phyloP scores from a whole-genome alignment of 345 rosid genomes.

The Mangifera indica region DNA sequence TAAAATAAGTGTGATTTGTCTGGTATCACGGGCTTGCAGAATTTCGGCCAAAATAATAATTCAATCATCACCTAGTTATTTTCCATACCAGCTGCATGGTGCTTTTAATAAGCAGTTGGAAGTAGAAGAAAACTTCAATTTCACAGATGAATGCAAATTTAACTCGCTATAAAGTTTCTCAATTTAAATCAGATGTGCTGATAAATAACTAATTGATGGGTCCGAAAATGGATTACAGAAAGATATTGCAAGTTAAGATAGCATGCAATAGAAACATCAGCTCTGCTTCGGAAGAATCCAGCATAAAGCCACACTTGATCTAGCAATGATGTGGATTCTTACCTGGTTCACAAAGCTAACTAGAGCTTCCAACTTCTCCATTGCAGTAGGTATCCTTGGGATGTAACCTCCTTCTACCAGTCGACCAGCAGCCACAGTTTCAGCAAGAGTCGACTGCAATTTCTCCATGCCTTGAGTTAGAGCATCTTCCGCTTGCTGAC shows the following conservation, averaged over 20 bases:
- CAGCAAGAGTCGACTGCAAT: conserved; percentile 67
- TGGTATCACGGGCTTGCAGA: too few species aligned
- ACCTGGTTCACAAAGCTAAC: conserved; percentile 86
- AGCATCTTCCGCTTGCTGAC: conserved; percentile 98
- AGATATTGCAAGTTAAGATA: background rate
- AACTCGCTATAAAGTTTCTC: too few species aligned
- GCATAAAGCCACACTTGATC: too few species aligned
- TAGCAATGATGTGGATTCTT: conserved; percentile 3
- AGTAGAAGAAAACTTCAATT: too few species aligned
- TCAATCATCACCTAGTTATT: too few species aligned
- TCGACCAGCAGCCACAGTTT: conserved; percentile 58
- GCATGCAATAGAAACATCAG: background rate
- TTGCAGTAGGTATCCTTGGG: conserved; percentile 58
- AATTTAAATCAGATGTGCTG: background rate
- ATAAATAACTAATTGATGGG: conserved; percentile 4
- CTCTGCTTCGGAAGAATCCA: background rate
- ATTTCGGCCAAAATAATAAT: too few species aligned
- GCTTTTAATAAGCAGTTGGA: too few species aligned
- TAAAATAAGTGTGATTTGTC: too few species aligned
- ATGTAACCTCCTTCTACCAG: conserved; percentile 51
- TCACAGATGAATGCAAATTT: too few species aligned
- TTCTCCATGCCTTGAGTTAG: conserved; percentile 89
- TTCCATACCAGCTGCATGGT: too few species aligned
- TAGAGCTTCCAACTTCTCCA: conserved; percentile 70
- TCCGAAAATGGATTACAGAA: background rate